Base-by-base conservation (phyloP, 1,284 basidiomycete species). In the Malassezia psittaci region DNA sequence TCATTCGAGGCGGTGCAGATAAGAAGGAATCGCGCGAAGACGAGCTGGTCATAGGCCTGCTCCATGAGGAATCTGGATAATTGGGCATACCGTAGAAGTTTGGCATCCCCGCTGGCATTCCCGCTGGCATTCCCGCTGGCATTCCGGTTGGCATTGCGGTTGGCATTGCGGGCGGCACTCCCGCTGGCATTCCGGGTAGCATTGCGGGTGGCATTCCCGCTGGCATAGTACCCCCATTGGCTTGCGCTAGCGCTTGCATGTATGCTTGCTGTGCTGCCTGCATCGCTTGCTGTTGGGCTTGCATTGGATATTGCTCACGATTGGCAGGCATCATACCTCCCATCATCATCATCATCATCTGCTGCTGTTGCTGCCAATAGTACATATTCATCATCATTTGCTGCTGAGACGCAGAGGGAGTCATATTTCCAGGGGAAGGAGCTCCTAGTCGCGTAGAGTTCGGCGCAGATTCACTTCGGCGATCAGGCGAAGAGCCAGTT, bases 401-500 rank as follows among this genome's bases (percentile, higher is more conserved):
- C 68, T 69, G 51, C 63, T 69, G 51, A 66, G 47, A 41, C 37
- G 19, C 19, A 33, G 43, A 45, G 11, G 51, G 33, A 12, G 51
- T n/a, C 33, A 24, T 19, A 29, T 29, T 24, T 47, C n/a, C 37
- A 4, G 18, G n/a, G 19, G 35, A 37, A 5, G 40, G 40, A 12
- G 32, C n/a, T 33, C 18, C 29, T 6, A 15, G 19, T 93, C 90
- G 41, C 90, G 81, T 61, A 93, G 90, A 76, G 56, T 40, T 62
- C 62, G 36, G 51, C 60, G n/a, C 49, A 57, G 33, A 65, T 66
- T 71, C 15, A 16, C 21, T 34, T 7, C 88, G 86, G 24, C 43
- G 43, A 16, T 45, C 43, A 9, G 43, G 24, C 74, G 96, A 90
- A 29, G 24, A 29, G 24, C 24, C 24, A 45, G 90, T 21, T 53